Evolutionary conservation across 495 filamentous ascomycete species (phyloP), one percentile per base, ranked within the genome.

Genomic region (Penicillium parvum): DNA sequence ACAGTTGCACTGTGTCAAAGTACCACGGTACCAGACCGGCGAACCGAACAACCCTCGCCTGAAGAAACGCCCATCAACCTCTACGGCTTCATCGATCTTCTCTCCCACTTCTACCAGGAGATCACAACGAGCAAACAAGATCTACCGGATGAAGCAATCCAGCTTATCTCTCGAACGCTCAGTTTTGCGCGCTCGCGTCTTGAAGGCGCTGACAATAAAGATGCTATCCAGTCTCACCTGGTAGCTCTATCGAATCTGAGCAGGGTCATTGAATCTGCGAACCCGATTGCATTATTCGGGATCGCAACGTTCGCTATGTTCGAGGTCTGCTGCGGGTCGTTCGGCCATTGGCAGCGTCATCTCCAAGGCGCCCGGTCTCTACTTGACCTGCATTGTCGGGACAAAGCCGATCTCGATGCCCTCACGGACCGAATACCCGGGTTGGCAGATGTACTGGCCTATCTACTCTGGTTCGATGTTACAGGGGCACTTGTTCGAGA

Each of bases 231-330:
- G 8, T 62, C 53, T 11, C 62, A 63, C 45, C 43, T 65, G 3
- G 33, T 49, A 5, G 62, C 62, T 1, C 25, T 65, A 7, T 52
- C 50, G 15, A 58, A 60, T 12, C 42, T 65, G 15, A 61, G 48
- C 19, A 47, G 58, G 28, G 48, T 62, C 8, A 56, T 65, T 10
- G 55, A 60, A 18, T 57, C 53, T 6, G 60, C 55, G 5, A 52
- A 65, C 30, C 62, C 62, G 0, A 52, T 65, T 32, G 60, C 60
- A 4, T 34, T 65, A 10, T 58, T 65, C 28, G 62, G 60, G 0
- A 65, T 65, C 7, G 62, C 58, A 0, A 61, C 60, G 4, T 64
- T 65, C 19, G 60, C 62, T 2, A 61, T 65, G 15, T 64, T 65
- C 26, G 62, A 64, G 37, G 58, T 65, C 0, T 64, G 60, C 28